Base-by-base conservation (phyloP, 257 asterid genomes). In the Nicotiana tabacum region DNA sequence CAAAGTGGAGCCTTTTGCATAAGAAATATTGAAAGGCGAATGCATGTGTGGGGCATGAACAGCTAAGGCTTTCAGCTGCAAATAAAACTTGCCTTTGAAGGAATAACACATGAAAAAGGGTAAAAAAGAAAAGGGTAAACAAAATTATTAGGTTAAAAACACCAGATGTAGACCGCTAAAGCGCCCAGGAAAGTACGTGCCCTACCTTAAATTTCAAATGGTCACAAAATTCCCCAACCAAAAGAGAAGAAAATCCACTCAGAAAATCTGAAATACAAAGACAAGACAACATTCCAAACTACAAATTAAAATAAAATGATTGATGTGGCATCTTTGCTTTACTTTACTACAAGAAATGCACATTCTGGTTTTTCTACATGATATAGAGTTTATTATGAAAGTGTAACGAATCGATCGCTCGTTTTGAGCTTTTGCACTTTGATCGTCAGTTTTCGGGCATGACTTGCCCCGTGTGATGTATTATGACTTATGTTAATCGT, bases 31-130 rank as follows among this genome's bases (percentile, higher is more conserved):
- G 33, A 8, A 48, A 37, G 37, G 81, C 77, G 77, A 43, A 51
- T 60, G 60, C 1, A 43, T 77, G 85, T 76, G 83, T 57, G 89
- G 90, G 91, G 81, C 87, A 81, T 77, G 74, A 80, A 88, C 89
- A 87, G 83, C 87, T 67, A 86, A 78, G 85, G 74, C 83, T 84
- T 84, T 78, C 81, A 89, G 77, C 21, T 77, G 68, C 88, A 84
- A 81, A 89, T 84, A 83, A 84, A 82, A 82, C 91, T 86, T 87
- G 82, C 29, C 84, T 85, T 68, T 83, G 69, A 87, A 85, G 86
- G 83, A 84, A 78, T 37, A 77, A 87, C 90, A 88, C 88, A 83
- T 66, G 77, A 84, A 85, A 87, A 74, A 8, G 6, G 78, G 0
- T 4, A 69, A 10, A 69, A 21, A 83, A 70, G 76, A 21, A n/a